A percentile compares a stretch with the other conserved stretches of the same genome.
Evolutionary conservation across 768 basidiomycete species (phyloP).

Genomic region (Panaeolus papilionaceus): DNA sequence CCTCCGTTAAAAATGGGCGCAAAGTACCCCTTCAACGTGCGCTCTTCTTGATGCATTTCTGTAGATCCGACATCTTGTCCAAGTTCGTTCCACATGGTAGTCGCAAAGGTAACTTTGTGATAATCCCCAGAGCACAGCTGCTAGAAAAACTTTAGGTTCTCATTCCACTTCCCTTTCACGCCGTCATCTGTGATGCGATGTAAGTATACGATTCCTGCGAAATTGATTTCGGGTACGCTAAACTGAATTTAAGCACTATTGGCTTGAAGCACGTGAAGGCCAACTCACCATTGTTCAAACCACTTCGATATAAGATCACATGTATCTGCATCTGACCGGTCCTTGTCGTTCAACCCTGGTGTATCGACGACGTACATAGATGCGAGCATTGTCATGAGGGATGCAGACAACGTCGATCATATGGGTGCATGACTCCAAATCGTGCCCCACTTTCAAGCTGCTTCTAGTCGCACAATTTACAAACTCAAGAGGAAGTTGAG

Average conservation of each 20-base stretch:
- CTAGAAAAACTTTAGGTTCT: slow-evolving; percentile 18
- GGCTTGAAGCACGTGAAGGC: neutral
- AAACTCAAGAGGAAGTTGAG: too few relatives aligned
- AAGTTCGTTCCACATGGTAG: slow-evolving; percentile 26
- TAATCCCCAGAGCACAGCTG: slow-evolving; percentile 16
- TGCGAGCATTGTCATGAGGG: neutral
- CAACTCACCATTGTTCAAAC: slow-evolving; percentile 11
- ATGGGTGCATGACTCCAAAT: too few relatives aligned
- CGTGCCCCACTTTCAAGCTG: too few relatives aligned
- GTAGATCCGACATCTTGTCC: slow-evolving; percentile 14
- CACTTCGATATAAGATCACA: slow-evolving; percentile 25
- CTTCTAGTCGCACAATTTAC: too few relatives aligned
- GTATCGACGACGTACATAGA: slow-evolving; percentile 28
- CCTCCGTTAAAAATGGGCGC: slow-evolving; percentile 21
- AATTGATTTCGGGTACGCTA: neutral
- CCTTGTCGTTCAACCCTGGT: slow-evolving; percentile 31
- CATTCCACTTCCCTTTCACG: slow-evolving; percentile 12
- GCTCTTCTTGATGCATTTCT: too few relatives aligned
- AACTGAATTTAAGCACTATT: neutral
- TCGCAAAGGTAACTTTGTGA: slow-evolving; percentile 22
- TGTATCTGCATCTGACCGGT: slow-evolving; percentile 21
- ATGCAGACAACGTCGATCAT: too few relatives aligned
- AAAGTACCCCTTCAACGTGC: slow-evolving; percentile 13
- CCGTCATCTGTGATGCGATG: slow-evolving; percentile 23
- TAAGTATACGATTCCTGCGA: slow-evolving; percentile 23